A percentile compares a stretch with the other conserved stretches of the same genome.
Evolutionary conservation across 2,329 filamentous ascomycete genomes (phyloP).

Genomic region (Colletotrichum tamarilloi): DNA sequence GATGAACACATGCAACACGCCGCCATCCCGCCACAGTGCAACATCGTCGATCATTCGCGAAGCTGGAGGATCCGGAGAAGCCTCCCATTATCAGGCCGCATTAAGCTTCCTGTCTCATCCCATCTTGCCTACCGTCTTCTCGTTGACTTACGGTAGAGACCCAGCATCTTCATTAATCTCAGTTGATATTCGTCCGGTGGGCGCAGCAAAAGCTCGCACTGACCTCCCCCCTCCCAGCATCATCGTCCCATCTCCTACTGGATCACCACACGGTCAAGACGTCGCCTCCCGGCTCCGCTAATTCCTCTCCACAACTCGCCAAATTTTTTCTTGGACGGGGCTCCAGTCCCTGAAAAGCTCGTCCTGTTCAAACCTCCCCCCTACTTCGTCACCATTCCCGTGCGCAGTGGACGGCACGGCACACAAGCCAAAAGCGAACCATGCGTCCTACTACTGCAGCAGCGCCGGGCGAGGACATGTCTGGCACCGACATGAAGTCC

Average conservation of each 20-base stretch:
- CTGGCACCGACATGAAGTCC: neutral
- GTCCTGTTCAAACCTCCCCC: constrained; percentile 2
- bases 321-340: constrained; percentile 6
- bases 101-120: neutral
- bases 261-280: constrained; percentile 4
- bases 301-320: constrained; percentile 12
- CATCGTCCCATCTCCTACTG: neutral
- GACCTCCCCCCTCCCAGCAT: constrained; percentile 1
- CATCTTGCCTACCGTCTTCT: neutral
- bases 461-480: constrained; percentile 5
- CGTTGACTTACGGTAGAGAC: too few species aligned
- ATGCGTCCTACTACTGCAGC: constrained; percentile 11
- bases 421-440: neutral
- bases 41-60: neutral
- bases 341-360: neutral
- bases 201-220: neutral
- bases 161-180: neutral
- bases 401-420: neutral
- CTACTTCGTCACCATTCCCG: neutral
- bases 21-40: neutral
- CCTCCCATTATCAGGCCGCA: neutral
- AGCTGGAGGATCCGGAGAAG: neutral
- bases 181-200: neutral
- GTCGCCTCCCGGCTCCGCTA: constrained; percentile 9
- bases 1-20: neutral